phyloP scores from a whole-genome alignment of 208 protist genomes.

The Naegleria fowleri region DNA sequence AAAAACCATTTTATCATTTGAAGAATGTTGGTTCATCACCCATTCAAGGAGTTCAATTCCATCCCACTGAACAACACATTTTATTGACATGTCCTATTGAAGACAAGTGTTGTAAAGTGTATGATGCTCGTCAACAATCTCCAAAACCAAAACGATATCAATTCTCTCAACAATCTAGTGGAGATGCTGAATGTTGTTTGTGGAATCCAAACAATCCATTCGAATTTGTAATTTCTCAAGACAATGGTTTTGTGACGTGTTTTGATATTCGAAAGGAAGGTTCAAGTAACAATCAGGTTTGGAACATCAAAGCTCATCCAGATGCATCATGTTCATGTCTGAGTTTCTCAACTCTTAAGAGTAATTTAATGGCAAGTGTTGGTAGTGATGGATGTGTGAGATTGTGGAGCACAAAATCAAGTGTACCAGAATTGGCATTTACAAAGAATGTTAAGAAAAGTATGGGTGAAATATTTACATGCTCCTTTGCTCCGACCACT shows the following conservation, averaged over 20 bases:
- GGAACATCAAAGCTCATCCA: not conserved
- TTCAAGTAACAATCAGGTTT: not conserved
- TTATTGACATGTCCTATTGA: conserved; percentile 79
- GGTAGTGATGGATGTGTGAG: not conserved
- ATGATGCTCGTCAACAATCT: conserved; percentile 62
- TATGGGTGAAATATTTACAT: not conserved
- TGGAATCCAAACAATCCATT: not conserved
- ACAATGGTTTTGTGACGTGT: not conserved
- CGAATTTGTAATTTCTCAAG: not conserved
- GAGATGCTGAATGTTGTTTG: not conserved
- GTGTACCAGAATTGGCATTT: not conserved
- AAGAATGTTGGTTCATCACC: conserved; percentile 63
- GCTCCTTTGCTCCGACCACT: not conserved
- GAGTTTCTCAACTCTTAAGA: not conserved
- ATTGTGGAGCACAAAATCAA: not conserved
- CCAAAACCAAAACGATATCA: conserved; percentile 55
- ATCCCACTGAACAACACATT: conserved; percentile 66
- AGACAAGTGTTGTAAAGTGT: conserved; percentile 34
- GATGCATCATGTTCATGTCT: not conserved
- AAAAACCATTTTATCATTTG: conserved; percentile 18
- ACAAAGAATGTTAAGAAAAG: not conserved
- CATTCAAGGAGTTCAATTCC: conserved; percentile 78
- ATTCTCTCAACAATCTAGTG: conserved; percentile 27
- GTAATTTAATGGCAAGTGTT: not conserved
- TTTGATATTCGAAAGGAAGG: not conserved